phyloP scores from a whole-genome alignment of 1,139 yeast species.

The Starmera stellimalicola region DNA sequence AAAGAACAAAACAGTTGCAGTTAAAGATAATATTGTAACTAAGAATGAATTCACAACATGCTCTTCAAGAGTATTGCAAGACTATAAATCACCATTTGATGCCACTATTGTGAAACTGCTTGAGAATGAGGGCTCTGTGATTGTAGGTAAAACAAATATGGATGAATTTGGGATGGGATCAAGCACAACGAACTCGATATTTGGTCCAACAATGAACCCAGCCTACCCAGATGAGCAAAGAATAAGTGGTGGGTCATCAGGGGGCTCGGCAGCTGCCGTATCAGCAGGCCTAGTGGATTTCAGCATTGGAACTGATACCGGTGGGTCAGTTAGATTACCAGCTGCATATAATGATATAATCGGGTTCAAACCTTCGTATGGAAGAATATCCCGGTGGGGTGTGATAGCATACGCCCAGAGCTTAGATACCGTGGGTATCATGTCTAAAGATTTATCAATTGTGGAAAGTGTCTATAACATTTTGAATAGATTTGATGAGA shows the following conservation, averaged over 20 bases:
- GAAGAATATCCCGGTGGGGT: constrained; percentile 87
- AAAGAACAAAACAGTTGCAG: constrained; percentile 26
- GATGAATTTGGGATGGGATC: constrained; percentile 99
- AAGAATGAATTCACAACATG: constrained; percentile 61
- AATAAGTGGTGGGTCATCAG: constrained; percentile 87
- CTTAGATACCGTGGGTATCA: constrained; percentile 85
- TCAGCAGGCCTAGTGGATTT: constrained; percentile 61
- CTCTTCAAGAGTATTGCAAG: constrained; percentile 50
- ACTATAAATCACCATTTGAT: constrained; percentile 67
- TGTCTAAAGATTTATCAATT: constrained; percentile 39
- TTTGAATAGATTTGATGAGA: constrained; percentile 51
- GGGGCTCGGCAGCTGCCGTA: constrained; percentile 93
- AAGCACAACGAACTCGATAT: constrained; percentile 44
- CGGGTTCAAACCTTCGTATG: constrained; percentile 92
- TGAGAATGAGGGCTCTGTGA: constrained; percentile 37
- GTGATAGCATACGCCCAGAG: constrained; percentile 90
- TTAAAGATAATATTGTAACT: constrained; percentile 78
- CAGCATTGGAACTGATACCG: constrained; percentile 90
- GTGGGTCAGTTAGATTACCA: constrained; percentile 91
- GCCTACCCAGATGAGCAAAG: constrained; percentile 23
- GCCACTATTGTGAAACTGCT: constrained; percentile 63
- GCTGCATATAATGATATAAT: constrained; percentile 76
- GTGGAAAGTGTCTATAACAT: constrained; percentile 42
- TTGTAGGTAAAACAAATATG: constrained; percentile 84
- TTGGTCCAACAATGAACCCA: constrained; percentile 70